Evolutionary conservation across 352 stramenopile species (phyloP).

Genomic region (Phytopythium mirpurense): DNA sequence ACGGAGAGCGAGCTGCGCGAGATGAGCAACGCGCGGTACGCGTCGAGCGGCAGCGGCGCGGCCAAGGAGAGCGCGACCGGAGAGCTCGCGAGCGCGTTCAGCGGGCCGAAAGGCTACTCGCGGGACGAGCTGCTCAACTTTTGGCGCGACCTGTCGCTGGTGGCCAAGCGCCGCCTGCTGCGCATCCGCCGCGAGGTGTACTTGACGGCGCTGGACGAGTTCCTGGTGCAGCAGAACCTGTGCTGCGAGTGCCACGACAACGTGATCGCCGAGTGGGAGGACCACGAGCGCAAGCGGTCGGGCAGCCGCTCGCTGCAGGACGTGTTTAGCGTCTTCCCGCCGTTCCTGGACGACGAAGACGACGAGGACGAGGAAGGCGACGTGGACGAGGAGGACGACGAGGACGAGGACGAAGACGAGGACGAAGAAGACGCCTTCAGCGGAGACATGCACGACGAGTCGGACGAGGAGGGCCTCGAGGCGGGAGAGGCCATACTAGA

Average conservation of each 20-base stretch:
- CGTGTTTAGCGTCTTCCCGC: slow-evolving; percentile 71
- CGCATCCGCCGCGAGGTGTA: slow-evolving; percentile 71
- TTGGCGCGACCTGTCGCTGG: slow-evolving; percentile 63
- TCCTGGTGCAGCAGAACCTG: slow-evolving; percentile 69
- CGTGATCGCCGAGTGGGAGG: slow-evolving; percentile 76
- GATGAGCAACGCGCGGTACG: slow-evolving; percentile 14
- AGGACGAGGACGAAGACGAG: slow-evolving; percentile 34
- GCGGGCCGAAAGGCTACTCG: slow-evolving; percentile 46
- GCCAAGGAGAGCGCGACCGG: background rate
- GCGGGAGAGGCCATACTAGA: slow-evolving; percentile 39
- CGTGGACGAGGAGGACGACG: slow-evolving; percentile 44
- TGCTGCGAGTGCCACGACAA: slow-evolving; percentile 85
- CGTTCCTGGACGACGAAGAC: slow-evolving; percentile 66
- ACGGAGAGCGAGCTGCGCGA: slow-evolving; percentile 25
- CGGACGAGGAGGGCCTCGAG: slow-evolving; percentile 32
- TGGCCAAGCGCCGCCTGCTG: slow-evolving; percentile 60
- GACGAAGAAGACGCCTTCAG: slow-evolving; percentile 22
- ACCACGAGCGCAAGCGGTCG: slow-evolving; percentile 60
- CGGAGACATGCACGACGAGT: slow-evolving; percentile 32
- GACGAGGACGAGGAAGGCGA: slow-evolving; percentile 61
- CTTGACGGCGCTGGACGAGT: slow-evolving; percentile 62
- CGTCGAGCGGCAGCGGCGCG: background rate
- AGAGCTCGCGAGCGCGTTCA: slow-evolving; percentile 12
- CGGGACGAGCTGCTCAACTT: slow-evolving; percentile 78
- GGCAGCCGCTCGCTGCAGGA: slow-evolving; percentile 66